Evolutionary conservation across 2,329 filamentous ascomycete genomes (phyloP).

Genomic region (Tolypocladium pustulatum): DNA sequence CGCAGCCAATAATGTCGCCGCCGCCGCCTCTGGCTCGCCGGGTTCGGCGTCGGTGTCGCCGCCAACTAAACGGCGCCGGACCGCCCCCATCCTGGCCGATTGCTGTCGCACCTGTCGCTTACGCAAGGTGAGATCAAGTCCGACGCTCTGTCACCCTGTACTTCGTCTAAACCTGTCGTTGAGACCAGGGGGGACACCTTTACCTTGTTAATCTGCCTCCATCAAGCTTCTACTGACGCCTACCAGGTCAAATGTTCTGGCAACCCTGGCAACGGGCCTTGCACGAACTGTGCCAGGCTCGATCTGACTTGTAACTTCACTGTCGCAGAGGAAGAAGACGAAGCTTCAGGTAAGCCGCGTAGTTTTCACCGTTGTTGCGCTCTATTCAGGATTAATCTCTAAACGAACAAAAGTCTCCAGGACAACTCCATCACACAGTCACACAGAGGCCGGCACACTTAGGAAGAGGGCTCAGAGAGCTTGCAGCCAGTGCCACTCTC

Average conservation of each 20-base stretch:
- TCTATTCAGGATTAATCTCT: neutral
- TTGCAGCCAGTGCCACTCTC: slow-evolving; percentile 29
- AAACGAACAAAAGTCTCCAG: slow-evolving; percentile 21
- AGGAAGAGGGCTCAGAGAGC: slow-evolving; percentile 30
- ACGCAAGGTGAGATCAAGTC: slow-evolving; percentile 20
- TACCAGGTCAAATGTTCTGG: slow-evolving; percentile 31
- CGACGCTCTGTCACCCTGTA: neutral
- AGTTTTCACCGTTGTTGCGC: neutral
- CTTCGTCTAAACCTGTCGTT: neutral
- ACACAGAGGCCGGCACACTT: slow-evolving; percentile 30
- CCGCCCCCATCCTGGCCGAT: slow-evolving; percentile 13
- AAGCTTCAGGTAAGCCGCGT: slow-evolving; percentile 10
- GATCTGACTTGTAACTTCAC: slow-evolving; percentile 26
- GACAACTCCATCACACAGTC: slow-evolving; percentile 27
- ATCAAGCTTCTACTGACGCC: neutral
- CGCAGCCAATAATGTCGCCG: neutral
- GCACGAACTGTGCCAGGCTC: slow-evolving; percentile 26
- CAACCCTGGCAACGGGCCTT: slow-evolving; percentile 22
- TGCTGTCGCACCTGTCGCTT: slow-evolving; percentile 27
- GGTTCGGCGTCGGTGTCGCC: slow-evolving; percentile 9
- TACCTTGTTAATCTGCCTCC: neutral
- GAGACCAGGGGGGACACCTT: neutral
- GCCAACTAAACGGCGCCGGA: slow-evolving; percentile 21
- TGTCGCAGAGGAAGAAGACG: slow-evolving; percentile 8
- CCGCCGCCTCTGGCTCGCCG: neutral